These are phyloP conservation scores for Didymella pomorum DNA, from an alignment of 2,329 filamentous ascomycete species.

Conservation along the genomic window DNA sequence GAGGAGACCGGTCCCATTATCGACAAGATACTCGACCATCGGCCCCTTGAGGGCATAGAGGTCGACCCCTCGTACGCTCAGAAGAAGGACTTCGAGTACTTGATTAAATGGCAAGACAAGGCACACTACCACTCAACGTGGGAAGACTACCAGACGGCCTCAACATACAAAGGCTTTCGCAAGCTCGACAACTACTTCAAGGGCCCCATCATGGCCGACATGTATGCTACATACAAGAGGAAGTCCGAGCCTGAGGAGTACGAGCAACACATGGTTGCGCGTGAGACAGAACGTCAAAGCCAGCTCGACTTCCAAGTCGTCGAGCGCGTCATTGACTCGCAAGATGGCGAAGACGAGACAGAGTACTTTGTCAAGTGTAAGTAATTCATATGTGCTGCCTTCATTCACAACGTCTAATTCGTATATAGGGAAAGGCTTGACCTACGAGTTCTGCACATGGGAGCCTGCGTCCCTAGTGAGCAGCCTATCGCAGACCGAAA, in stretches of 20 bases:
- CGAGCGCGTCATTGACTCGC: slow-evolving; percentile 87
- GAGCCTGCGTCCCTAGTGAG: slow-evolving; percentile 79
- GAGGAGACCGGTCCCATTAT: slow-evolving; percentile 86
- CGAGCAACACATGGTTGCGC: slow-evolving; percentile 94
- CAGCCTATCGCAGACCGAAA: slow-evolving; percentile 82
- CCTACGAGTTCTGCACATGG: slow-evolving; percentile 96
- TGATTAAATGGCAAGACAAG: slow-evolving; percentile 96
- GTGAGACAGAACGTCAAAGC: slow-evolving; percentile 87
- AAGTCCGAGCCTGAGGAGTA: slow-evolving; percentile 81
- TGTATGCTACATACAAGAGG: slow-evolving; percentile 64
- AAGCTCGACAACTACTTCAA: slow-evolving; percentile 95
- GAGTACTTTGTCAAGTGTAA: slow-evolving; percentile 95
- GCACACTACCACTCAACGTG: slow-evolving; percentile 96
- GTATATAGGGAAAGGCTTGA: slow-evolving; percentile 75
- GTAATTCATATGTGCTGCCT: slow-evolving; percentile 21
- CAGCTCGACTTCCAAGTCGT: slow-evolving; percentile 90
- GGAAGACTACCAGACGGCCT: slow-evolving; percentile 80
- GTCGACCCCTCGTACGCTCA: slow-evolving; percentile 43
- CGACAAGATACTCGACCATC: slow-evolving; percentile 89
- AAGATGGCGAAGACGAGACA: slow-evolving; percentile 77
- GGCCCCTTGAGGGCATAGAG: slow-evolving; percentile 70
- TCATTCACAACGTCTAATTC: slow-evolving; percentile 32
- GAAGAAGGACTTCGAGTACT: slow-evolving; percentile 86
- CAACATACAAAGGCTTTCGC: slow-evolving; percentile 81
- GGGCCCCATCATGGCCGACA: slow-evolving; percentile 80